These are phyloP conservation scores for Aspergillus viridinutans DNA, from an alignment of 2,329 filamentous ascomycete genomes.

Conservation along the genomic window DNA sequence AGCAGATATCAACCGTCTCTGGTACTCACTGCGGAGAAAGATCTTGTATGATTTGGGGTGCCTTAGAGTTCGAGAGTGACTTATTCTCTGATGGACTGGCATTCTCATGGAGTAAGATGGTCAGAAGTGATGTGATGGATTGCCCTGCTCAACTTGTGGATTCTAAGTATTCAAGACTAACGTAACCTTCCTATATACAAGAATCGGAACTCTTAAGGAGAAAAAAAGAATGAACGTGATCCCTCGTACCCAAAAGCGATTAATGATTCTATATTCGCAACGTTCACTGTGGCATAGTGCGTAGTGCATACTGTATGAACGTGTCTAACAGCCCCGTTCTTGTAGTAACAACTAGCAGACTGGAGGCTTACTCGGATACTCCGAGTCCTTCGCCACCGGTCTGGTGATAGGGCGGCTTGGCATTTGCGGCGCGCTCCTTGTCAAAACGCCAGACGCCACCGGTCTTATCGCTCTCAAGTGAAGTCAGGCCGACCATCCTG, in stretches of 20 bases:
- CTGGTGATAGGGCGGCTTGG: constrained; percentile 41
- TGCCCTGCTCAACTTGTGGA: neutral
- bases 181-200: neutral
- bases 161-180: neutral
- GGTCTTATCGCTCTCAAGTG: constrained; percentile 60
- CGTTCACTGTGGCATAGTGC: neutral
- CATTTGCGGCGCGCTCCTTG: constrained; percentile 46
- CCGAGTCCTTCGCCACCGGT: constrained; percentile 40
- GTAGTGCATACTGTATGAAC: neutral
- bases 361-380: constrained; percentile 7
- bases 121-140: neutral
- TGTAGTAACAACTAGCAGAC: neutral
- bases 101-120: neutral
- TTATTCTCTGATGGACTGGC: neutral
- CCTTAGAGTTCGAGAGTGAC: neutral
- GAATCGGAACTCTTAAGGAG: neutral
- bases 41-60: neutral
- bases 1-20: too few species aligned
- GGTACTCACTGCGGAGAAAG: too few species aligned
- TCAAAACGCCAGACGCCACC: constrained; percentile 69
- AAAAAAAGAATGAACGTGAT: constrained; percentile 5
- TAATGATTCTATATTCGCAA: neutral
- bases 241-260: neutral
- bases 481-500: constrained; percentile 36
- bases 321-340: neutral